phyloP scores from a whole-genome alignment of 495 filamentous ascomycete species.

The Podospora bellae-mahoneyi region DNA sequence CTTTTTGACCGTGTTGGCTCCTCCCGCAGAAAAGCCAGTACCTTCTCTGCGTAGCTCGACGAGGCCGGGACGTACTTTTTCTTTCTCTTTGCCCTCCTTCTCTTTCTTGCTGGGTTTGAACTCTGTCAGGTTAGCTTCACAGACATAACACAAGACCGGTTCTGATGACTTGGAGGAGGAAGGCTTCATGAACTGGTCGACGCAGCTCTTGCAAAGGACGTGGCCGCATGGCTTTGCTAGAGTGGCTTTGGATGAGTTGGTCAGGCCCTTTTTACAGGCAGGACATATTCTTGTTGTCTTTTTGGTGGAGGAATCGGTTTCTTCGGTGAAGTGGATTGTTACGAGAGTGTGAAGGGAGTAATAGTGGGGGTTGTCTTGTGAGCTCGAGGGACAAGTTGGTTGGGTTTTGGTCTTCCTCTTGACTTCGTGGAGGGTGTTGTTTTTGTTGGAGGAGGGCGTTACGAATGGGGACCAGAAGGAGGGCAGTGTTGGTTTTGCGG shows the following conservation, averaged over 20 bases:
- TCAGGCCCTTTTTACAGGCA: conserved; percentile 79
- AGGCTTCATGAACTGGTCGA: conserved; percentile 78
- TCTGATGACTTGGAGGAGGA: conserved; percentile 47
- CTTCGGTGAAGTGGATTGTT: conserved; percentile 74
- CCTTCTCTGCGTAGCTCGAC: conserved; percentile 85
- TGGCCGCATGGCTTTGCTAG: conserved; percentile 92
- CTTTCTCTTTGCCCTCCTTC: conserved; percentile 44
- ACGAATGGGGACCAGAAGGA: conserved; percentile 94
- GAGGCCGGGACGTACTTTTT: conserved; percentile 65
- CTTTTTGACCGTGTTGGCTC: conserved; percentile 77
- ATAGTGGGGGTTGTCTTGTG: conserved; percentile 62
- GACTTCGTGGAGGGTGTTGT: conserved; percentile 50
- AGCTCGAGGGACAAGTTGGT: conserved; percentile 78
- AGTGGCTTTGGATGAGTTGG: conserved; percentile 78
- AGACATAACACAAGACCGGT: conserved; percentile 77
- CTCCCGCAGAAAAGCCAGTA: conserved; percentile 87
- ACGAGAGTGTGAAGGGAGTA: conserved; percentile 83
- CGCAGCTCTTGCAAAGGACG: conserved; percentile 85
- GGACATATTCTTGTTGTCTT: conserved; percentile 68
- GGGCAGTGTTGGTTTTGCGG: conserved; percentile 68
- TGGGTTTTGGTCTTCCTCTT: conserved; percentile 64
- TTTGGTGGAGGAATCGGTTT: conserved; percentile 55
- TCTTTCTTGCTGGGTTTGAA: conserved; percentile 48
- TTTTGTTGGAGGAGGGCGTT: conserved; percentile 60
- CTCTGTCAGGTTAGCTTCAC: conserved; percentile 69